These are phyloP conservation scores for Boletus subparvulus DNA, from an alignment of 768 basidiomycete species.

Conservation along the genomic window DNA sequence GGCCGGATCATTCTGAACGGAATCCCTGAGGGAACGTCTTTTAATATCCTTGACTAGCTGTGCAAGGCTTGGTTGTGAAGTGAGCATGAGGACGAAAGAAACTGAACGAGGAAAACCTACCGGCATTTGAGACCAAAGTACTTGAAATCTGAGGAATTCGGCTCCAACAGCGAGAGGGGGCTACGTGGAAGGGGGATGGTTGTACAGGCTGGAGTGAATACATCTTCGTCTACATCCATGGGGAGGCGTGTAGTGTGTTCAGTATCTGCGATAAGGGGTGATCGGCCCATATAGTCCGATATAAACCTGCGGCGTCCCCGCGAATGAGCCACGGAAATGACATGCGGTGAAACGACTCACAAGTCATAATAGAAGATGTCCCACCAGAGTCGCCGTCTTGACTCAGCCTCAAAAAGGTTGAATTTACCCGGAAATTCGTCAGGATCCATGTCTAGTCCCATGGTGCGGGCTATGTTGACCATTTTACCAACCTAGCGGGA, in stretches of 20 bases:
- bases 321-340: constrained; percentile 11
- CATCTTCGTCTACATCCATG: constrained; percentile 54
- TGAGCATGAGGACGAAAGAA: not conserved
- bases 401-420: constrained; percentile 50
- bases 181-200: constrained; percentile 41
- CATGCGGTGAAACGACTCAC: constrained; percentile 43
- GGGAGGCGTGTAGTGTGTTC: constrained; percentile 59
- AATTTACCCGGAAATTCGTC: constrained; percentile 50
- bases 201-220: constrained; percentile 47
- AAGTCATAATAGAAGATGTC: constrained; percentile 74
- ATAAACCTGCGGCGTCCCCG: constrained; percentile 50
- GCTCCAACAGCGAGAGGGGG: constrained; percentile 24
- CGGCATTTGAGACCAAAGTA: constrained; percentile 61
- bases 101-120: constrained; percentile 36
- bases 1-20: constrained; percentile 28
- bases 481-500: constrained; percentile 60
- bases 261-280: constrained; percentile 55
- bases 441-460: constrained; percentile 63
- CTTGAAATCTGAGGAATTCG: constrained; percentile 37
- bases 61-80: constrained; percentile 45
- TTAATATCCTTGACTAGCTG: constrained; percentile 63
- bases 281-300: constrained; percentile 64
- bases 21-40: constrained; percentile 47
- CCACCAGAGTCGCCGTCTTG: constrained; percentile 70
- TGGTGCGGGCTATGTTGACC: constrained; percentile 60